Evolutionary conservation across 257 asterid genomes (phyloP).

Genomic region (Plantago elongata): DNA sequence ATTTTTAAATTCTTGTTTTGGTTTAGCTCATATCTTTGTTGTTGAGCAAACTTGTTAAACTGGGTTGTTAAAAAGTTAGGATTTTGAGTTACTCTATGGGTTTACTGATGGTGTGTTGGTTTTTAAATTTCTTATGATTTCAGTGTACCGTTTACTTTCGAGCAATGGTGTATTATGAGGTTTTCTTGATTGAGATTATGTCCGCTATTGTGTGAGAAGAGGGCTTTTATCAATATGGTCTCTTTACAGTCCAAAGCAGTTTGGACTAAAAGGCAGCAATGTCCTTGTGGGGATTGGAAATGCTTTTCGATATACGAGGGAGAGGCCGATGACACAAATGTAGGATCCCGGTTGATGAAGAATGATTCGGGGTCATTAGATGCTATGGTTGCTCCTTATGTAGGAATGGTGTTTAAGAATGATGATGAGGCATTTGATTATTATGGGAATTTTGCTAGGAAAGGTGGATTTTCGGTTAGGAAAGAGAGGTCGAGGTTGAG

Average conservation of each 20-base stretch:
- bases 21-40: constrained; percentile 18
- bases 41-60: not conserved
- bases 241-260: constrained; percentile 36
- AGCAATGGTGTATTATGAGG: not conserved
- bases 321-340: constrained; percentile 32
- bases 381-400: constrained; percentile 45
- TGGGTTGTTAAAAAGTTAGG: not conserved
- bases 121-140: constrained; percentile 6
- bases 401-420: constrained; percentile 59
- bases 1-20: constrained; percentile 4
- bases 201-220: no score
- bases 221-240: constrained; percentile 28
- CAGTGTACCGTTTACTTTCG: constrained; percentile 20
- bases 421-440: constrained; percentile 54
- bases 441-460: constrained; percentile 60
- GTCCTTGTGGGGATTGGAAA: constrained; percentile 80
- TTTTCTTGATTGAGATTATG: no score
- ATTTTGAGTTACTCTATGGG: not conserved
- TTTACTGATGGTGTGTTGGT: constrained; percentile 8
- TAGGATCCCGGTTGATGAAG: constrained; percentile 33
- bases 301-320: constrained; percentile 48
- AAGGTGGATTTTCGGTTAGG: constrained; percentile 53
- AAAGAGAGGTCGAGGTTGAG: constrained; percentile 68
- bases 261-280: constrained; percentile 62
- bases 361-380: constrained; percentile 31